A percentile compares a stretch with the other conserved stretches of the same genome.
These are phyloP conservation scores for Epichloe aotearoae DNA, from an alignment of 2,329 filamentous ascomycete species.

Conservation along the genomic window DNA sequence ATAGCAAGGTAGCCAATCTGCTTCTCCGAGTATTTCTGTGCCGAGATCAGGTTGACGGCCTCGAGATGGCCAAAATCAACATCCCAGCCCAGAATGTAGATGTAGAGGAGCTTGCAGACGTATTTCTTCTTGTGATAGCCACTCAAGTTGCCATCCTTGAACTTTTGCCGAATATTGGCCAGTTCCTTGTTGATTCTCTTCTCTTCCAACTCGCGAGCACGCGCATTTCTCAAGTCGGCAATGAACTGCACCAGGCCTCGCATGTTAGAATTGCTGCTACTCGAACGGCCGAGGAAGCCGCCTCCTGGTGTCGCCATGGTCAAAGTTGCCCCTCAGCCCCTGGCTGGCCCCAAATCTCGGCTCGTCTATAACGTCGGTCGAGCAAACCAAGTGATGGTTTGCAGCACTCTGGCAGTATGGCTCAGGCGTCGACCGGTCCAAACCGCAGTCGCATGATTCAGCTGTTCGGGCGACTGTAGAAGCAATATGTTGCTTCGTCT, in stretches of 20 bases:
- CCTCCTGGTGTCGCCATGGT: conserved; percentile 43
- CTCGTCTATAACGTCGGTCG: not conserved
- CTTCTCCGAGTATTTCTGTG: conserved; percentile 96
- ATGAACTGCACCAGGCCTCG: conserved; percentile 94
- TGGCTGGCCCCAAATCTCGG: conserved; percentile 1
- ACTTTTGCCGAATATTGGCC: conserved; percentile 96
- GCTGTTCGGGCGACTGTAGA: not conserved
- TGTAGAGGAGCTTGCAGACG: conserved; percentile 98
- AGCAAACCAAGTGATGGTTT: not conserved
- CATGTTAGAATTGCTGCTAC: conserved; percentile 54
- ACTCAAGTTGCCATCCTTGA: conserved; percentile 86
- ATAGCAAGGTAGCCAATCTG: conserved; percentile 98
- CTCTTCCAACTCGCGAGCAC: conserved; percentile 90
- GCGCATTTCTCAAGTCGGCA: conserved; percentile 85
- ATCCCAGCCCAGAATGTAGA: conserved; percentile 98
- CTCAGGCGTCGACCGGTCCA: not conserved
- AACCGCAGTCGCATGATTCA: not conserved
- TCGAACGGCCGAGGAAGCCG: conserved; percentile 54
- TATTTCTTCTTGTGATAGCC: conserved; percentile 99
- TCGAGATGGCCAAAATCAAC: conserved; percentile 98
- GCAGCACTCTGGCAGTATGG: not conserved
- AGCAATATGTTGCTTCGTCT: not conserved
- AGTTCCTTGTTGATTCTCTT: conserved; percentile 99
- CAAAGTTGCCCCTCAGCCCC: conserved; percentile 7
- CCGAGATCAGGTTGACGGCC: conserved; percentile 93